Conservation (phyloP, 495 filamentous ascomycete species). For the Penicillium fimorum region DNA sequence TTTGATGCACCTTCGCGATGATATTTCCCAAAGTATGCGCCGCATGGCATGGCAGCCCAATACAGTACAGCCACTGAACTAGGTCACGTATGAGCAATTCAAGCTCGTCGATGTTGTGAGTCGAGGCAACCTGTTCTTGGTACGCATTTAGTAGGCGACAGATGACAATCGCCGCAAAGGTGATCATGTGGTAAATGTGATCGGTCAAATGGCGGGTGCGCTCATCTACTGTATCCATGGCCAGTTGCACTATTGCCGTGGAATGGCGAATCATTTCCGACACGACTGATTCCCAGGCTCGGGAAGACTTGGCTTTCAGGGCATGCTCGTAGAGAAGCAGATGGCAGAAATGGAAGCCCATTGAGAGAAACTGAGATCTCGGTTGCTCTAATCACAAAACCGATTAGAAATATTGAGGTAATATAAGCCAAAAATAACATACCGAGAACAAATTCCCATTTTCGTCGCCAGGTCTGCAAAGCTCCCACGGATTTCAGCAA, state of each 20-base stretch:
- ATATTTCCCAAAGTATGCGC: slow-evolving; percentile 46
- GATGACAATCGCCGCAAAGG: slow-evolving; percentile 44
- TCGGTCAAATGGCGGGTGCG: slow-evolving; percentile 46
- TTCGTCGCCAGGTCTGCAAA: slow-evolving; percentile 39
- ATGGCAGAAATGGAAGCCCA: slow-evolving; percentile 50
- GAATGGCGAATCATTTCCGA: slow-evolving; percentile 46
- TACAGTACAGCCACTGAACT: slow-evolving; percentile 43
- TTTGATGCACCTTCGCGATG: slow-evolving; percentile 29
- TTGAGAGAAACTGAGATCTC: slow-evolving; percentile 46
- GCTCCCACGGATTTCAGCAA: slow-evolving; percentile 32
- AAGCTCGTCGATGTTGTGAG: slow-evolving; percentile 31
- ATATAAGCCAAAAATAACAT: background rate
- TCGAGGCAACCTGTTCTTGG: slow-evolving; percentile 30
- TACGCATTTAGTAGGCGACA: slow-evolving; percentile 40
- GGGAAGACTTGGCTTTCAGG: slow-evolving; percentile 36
- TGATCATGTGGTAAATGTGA: slow-evolving; percentile 52
- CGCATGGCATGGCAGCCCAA: slow-evolving; percentile 45
- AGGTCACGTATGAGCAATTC: slow-evolving; percentile 34
- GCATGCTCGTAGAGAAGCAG: slow-evolving; percentile 42
- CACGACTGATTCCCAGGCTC: slow-evolving; percentile 36
- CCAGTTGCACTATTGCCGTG: slow-evolving; percentile 40
- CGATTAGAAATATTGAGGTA: background rate
- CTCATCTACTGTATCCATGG: slow-evolving; percentile 47
- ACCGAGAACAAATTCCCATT: slow-evolving; percentile 45
- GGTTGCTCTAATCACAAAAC: slow-evolving; percentile 35